Conservation (phyloP, 2,329 filamentous ascomycete genomes). For the Colletotrichum sp. region DNA sequence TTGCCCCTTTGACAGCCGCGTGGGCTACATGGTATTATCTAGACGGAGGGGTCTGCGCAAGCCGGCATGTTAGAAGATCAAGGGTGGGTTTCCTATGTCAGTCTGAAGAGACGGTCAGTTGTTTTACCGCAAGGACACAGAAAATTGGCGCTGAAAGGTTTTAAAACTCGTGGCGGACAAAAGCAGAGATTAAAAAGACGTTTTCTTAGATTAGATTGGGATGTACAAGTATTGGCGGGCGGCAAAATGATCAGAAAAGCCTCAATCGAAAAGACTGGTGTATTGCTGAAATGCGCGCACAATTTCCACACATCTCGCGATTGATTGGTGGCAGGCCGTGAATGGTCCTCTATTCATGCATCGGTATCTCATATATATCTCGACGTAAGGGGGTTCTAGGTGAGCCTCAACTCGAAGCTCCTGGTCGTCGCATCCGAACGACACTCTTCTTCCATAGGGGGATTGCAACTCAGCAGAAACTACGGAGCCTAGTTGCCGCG, state of each 20-base stretch:
- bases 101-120: neutral
- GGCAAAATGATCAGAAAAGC: neutral
- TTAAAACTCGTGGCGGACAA: neutral
- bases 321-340: neutral
- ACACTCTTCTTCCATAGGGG: neutral
- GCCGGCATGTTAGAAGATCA: neutral
- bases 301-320: neutral
- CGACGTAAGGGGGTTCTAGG: neutral
- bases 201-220: neutral
- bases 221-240: neutral
- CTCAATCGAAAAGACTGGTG: neutral
- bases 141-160: neutral
- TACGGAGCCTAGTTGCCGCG: constrained; percentile 1
- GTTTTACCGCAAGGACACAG: neutral
- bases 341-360: constrained; percentile 2
- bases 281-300: neutral
- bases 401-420: neutral
- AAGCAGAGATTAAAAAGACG: neutral
- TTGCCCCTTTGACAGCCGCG: neutral
- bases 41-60: neutral
- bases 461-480: too few species aligned
- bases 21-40: neutral
- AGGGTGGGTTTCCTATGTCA: neutral
- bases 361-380: neutral
- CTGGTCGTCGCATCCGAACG: neutral